Conservation (phyloP, 129 eudicot species). For the Centella asiatica region DNA sequence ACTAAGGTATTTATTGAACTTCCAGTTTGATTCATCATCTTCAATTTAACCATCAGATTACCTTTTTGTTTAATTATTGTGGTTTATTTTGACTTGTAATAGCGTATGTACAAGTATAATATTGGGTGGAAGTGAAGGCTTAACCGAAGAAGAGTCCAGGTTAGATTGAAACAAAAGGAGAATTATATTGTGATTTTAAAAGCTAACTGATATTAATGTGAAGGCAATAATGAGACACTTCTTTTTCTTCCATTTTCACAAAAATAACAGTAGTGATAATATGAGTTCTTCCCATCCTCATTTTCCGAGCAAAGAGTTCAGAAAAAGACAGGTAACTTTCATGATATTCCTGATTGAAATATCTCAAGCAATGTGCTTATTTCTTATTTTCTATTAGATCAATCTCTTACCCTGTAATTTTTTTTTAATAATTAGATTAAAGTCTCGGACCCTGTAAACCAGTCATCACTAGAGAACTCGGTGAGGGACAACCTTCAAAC, state of each 20-base stretch:
- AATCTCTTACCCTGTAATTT: too few species aligned
- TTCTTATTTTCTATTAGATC: conserved; percentile 8
- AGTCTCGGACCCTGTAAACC: conserved; percentile 66
- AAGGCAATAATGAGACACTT: background rate
- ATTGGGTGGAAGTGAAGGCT: conserved; percentile 76
- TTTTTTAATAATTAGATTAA: too few species aligned
- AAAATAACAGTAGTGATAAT: conserved; percentile 50
- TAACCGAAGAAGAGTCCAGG: conserved; percentile 96
- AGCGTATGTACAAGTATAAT: conserved; percentile 93
- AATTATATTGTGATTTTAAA: background rate
- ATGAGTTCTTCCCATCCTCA: conserved; percentile 68
- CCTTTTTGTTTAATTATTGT: conserved; percentile 9
- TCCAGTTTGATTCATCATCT: conserved; percentile 6
- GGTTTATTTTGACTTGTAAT: conserved; percentile 11
- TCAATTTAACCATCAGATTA: background rate
- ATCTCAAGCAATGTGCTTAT: conserved; percentile 2
- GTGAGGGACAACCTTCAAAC: conserved; percentile 89
- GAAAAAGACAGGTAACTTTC: conserved; percentile 71
- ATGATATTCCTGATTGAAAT: conserved; percentile 6
- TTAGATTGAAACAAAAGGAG: conserved; percentile 6
- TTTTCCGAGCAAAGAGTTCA: conserved; percentile 73
- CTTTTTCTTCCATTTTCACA: background rate
- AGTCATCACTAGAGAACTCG: conserved; percentile 71
- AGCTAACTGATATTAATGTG: background rate
- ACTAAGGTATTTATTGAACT: conserved; percentile 45